These are phyloP conservation scores for Solanum boliviense DNA, from an alignment of 257 asterid species.

Conservation along the genomic window DNA sequence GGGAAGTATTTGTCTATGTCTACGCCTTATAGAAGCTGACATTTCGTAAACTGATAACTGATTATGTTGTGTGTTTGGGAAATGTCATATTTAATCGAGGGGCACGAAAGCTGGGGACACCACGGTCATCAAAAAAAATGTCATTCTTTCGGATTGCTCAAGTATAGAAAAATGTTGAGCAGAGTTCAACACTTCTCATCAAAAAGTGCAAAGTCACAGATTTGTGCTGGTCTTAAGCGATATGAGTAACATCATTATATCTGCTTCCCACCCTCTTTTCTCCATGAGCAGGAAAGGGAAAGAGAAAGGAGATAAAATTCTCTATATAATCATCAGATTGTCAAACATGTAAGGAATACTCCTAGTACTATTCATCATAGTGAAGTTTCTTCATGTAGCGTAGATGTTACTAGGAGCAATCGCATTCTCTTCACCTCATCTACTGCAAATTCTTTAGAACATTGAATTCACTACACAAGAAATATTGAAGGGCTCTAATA, in stretches of 20 bases:
- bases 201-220: not conserved
- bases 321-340: not conserved
- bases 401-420: not conserved
- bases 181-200: not conserved
- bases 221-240: not conserved
- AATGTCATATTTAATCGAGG: not conserved
- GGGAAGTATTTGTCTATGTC: not conserved
- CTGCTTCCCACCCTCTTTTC: not conserved
- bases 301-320: not conserved
- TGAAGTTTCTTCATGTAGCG: not conserved
- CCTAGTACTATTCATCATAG: not conserved
- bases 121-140: not conserved
- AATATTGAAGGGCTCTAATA: not conserved
- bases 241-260: not conserved
- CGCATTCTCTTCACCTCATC: not conserved
- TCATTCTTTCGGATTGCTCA: not conserved
- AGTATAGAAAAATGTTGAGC: not conserved
- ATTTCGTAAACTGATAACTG: not conserved
- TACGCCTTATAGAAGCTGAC: not conserved
- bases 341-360: not conserved
- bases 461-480: not conserved
- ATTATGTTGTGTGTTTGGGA: not conserved
- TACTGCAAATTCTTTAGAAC: not conserved
- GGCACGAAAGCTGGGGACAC: not conserved
- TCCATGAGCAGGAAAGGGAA: not conserved